These are phyloP conservation scores for Priceomyces fermenticarens DNA, from an alignment of 805 yeast species.

Conservation along the genomic window DNA sequence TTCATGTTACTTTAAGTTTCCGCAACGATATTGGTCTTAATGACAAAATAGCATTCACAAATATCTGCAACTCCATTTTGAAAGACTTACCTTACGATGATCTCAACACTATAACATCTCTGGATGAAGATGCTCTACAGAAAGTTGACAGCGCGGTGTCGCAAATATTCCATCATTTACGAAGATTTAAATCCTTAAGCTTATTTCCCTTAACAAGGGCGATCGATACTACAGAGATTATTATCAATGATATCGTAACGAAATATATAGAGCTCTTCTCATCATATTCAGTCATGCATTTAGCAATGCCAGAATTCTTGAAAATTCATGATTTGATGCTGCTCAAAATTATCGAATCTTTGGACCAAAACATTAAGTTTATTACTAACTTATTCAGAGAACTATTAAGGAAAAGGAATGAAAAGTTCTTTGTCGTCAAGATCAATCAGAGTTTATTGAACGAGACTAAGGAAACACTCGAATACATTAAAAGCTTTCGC, in stretches of 20 bases:
- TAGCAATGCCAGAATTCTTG: conserved; percentile 39
- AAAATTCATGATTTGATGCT: conserved; percentile 17
- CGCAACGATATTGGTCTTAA: conserved; percentile 67
- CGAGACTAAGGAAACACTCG: conserved; percentile 41
- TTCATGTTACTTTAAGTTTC: conserved; percentile 73
- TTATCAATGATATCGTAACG: conserved; percentile 54
- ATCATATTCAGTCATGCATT: conserved; percentile 40
- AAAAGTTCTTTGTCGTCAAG: conserved; percentile 63
- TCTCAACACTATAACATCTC: conserved; percentile 24
- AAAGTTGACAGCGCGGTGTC: conserved; percentile 45
- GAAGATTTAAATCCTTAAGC: conserved; percentile 49
- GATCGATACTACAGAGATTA: conserved; percentile 59
- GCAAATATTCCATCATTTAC: conserved; percentile 58
- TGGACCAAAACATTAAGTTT: conserved; percentile 64
- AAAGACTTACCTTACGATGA: conserved; percentile 69
- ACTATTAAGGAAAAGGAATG: conserved; percentile 66
- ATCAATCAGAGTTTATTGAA: conserved; percentile 42
- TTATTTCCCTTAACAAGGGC: conserved; percentile 66
- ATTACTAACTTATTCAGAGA: conserved; percentile 71
- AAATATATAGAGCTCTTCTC: conserved; percentile 41
- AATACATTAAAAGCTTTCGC: conserved; percentile 45
- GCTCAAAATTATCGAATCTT: conserved; percentile 36
- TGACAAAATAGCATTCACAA: conserved; percentile 50
- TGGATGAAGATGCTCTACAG: conserved; percentile 27
- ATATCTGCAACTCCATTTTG: conserved; percentile 59